Conservation (phyloP, 1,284 basidiomycete species). For the Cutaneotrichosporon spelunceum region DNA sequence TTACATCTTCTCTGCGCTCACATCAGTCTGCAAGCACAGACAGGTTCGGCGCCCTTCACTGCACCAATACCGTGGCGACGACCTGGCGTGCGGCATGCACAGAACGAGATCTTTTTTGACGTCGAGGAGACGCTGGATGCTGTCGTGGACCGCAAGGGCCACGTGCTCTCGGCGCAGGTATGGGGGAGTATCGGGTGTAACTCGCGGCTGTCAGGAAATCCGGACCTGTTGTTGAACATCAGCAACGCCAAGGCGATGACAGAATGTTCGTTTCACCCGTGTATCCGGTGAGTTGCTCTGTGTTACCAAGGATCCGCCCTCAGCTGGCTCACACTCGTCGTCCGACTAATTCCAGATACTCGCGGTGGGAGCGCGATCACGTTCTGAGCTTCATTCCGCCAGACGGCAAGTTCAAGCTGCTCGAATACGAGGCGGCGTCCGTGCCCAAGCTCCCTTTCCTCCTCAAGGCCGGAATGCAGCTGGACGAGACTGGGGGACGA, state of each 20-base stretch:
- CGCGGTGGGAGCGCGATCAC: constrained; percentile 74
- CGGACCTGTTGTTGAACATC: constrained; percentile 78
- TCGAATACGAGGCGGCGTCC: constrained; percentile 65
- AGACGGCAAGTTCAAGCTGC: constrained; percentile 82
- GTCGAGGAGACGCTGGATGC: constrained; percentile 78
- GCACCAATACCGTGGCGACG: constrained; percentile 94
- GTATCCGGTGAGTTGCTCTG: constrained; percentile 67
- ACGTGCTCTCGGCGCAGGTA: constrained; percentile 66
- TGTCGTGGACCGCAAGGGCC: constrained; percentile 79
- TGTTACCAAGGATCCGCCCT: not conserved
- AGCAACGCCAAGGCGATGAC: constrained; percentile 69
- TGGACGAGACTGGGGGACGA: constrained; percentile 64
- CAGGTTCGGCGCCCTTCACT: constrained; percentile 67
- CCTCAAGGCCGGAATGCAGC: constrained; percentile 61
- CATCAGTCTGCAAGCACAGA: constrained; percentile 47
- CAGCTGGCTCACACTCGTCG: too few species aligned
- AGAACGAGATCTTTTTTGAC: constrained; percentile 94
- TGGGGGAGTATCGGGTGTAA: constrained; percentile 80
- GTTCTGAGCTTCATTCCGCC: constrained; percentile 89
- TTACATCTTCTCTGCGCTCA: not conserved
- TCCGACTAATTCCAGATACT: constrained; percentile 57
- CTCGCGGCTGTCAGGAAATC: constrained; percentile 75
- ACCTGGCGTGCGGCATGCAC: constrained; percentile 75
- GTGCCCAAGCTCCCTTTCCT: constrained; percentile 63
- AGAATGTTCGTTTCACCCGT: constrained; percentile 85